Evolutionary conservation across 169 alveolate genomes (phyloP).

Genomic region (Plasmodium adleri): DNA sequence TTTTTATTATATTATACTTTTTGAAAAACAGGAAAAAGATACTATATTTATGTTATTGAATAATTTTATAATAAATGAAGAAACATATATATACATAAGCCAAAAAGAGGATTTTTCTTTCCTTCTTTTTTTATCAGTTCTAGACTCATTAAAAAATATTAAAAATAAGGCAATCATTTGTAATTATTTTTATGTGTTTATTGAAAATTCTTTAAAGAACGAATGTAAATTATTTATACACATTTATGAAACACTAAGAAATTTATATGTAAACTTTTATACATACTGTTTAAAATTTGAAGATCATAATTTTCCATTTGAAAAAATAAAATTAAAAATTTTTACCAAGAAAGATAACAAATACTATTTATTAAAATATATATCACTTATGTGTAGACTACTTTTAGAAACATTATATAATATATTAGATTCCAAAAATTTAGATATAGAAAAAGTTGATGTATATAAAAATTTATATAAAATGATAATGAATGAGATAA

Average conservation of each 20-base stretch:
- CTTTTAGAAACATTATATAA: slow-evolving; percentile 55
- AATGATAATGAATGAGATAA: slow-evolving; percentile 41
- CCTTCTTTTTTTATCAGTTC: slow-evolving; percentile 42
- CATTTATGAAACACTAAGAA: slow-evolving; percentile 30
- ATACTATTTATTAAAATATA: slow-evolving; percentile 60
- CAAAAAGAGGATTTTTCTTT: slow-evolving; percentile 27
- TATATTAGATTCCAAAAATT: slow-evolving; percentile 55
- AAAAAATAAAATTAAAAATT: slow-evolving; percentile 36
- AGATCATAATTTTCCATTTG: slow-evolving; percentile 15
- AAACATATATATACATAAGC: slow-evolving; percentile 30
- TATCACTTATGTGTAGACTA: slow-evolving; percentile 44
- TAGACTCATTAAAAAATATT: slow-evolving; percentile 52
- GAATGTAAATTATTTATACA: slow-evolving; percentile 54
- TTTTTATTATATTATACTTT: slow-evolving; percentile 32
- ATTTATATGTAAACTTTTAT: slow-evolving; percentile 31
- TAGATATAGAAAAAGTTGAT: slow-evolving; percentile 39
- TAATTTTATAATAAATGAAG: slow-evolving; percentile 56
- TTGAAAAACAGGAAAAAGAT: slow-evolving; percentile 20
- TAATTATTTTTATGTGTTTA: slow-evolving; percentile 68
- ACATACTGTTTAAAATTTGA: slow-evolving; percentile 17
- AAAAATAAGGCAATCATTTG: slow-evolving; percentile 41
- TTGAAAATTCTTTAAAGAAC: slow-evolving; percentile 69
- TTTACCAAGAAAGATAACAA: slow-evolving; percentile 8
- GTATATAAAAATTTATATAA: slow-evolving; percentile 41
- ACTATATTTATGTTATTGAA: slow-evolving; percentile 63